Conservation (phyloP, 2,329 filamentous ascomycete species). For the Arachnomyces sp. region DNA sequence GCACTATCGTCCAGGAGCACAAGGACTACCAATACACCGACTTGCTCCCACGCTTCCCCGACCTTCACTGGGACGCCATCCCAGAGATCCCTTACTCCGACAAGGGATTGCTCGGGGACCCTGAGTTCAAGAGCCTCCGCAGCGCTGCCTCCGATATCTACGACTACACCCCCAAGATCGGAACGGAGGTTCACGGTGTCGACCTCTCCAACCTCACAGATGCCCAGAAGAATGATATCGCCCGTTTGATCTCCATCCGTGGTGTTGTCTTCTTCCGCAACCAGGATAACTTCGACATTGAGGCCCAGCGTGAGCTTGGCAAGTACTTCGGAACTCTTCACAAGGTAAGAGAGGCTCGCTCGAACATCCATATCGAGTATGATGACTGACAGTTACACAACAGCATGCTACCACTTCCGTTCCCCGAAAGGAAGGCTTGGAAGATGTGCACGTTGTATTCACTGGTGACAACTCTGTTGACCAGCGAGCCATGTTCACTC, state of each 20-base stretch:
- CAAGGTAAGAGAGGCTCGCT: slow-evolving; percentile 28
- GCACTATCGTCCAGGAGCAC: slow-evolving; percentile 37
- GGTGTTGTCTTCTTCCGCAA: slow-evolving; percentile 52
- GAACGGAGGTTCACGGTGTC: slow-evolving; percentile 45
- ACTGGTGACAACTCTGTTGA: slow-evolving; percentile 46
- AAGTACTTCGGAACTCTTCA: slow-evolving; percentile 46
- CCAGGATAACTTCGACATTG: slow-evolving; percentile 46
- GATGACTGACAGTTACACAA: neutral
- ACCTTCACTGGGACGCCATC: slow-evolving; percentile 45
- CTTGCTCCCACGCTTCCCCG: slow-evolving; percentile 45
- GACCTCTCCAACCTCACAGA: slow-evolving; percentile 44
- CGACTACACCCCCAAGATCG: slow-evolving; percentile 50
- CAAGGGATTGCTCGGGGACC: slow-evolving; percentile 47
- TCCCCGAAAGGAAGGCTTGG: slow-evolving; percentile 41
- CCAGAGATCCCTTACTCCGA: slow-evolving; percentile 44
- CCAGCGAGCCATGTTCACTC: slow-evolving; percentile 46
- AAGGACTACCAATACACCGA: slow-evolving; percentile 46
- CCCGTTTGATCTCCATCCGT: slow-evolving; percentile 44
- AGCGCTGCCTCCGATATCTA: slow-evolving; percentile 46
- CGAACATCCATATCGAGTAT: neutral
- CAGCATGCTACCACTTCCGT: slow-evolving; percentile 47
- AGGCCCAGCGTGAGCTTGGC: slow-evolving; percentile 46
- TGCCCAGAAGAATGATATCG: slow-evolving; percentile 47
- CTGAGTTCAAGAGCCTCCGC: slow-evolving; percentile 46
- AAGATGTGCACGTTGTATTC: slow-evolving; percentile 51